A percentile compares a stretch with the other conserved stretches of the same genome.
Conservation (phyloP, 1,284 basidiomycete genomes). For the Neonothopanus nambi region DNA sequence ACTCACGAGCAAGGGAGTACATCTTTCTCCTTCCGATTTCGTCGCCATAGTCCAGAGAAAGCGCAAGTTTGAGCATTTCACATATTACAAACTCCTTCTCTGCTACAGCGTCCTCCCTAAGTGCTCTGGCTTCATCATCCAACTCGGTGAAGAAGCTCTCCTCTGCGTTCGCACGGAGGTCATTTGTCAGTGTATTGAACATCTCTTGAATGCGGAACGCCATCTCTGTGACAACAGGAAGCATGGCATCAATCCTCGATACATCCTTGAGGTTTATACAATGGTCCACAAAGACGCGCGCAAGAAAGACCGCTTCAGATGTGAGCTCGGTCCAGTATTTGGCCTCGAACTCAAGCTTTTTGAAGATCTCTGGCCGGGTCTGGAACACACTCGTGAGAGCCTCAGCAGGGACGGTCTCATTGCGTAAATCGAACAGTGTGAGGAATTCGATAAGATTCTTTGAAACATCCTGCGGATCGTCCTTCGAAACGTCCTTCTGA, state of each 20-base stretch:
- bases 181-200: constrained; percentile 65
- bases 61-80: constrained; percentile 82
- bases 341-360: constrained; percentile 64
- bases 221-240: constrained; percentile 86
- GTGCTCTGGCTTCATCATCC: constrained; percentile 42
- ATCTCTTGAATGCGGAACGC: constrained; percentile 79
- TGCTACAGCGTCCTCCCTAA: constrained; percentile 36
- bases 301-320: constrained; percentile 82
- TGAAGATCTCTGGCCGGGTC: constrained; percentile 21
- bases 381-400: constrained; percentile 39
- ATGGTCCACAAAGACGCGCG: constrained; percentile 82
- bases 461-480: constrained; percentile 31
- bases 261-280: constrained; percentile 60
- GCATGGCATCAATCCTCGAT: constrained; percentile 60
- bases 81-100: constrained; percentile 59
- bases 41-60: constrained; percentile 89
- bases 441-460: constrained; percentile 31
- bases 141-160: constrained; percentile 33
- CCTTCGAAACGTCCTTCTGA: no score
- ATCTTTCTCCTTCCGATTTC: constrained; percentile 92
- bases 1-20: constrained; percentile 50
- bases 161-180: constrained; percentile 34
- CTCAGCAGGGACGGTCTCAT: constrained; percentile 37
- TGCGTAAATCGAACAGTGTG: constrained; percentile 39
- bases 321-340: constrained; percentile 73